Conservation (phyloP, 192 early-diverging fungal species). For the Paraglomus occultum region DNA sequence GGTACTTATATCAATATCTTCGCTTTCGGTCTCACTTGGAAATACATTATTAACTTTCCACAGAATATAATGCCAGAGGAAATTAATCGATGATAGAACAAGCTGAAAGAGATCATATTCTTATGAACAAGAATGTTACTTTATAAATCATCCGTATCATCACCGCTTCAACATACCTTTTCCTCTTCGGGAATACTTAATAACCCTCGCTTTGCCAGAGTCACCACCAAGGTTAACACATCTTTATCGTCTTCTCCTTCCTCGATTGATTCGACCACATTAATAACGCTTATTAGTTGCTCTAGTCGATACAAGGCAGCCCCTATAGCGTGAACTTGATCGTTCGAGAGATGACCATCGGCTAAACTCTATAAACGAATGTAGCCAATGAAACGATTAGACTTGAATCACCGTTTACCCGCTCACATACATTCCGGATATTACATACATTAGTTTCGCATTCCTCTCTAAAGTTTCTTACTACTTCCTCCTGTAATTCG, state of each 20-base stretch:
- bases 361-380: slow-evolving; percentile 29
- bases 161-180: not conserved
- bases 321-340: slow-evolving; percentile 33
- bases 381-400: not conserved
- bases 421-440: not conserved
- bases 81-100: slow-evolving; percentile 30
- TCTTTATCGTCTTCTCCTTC: slow-evolving; percentile 19
- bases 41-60: slow-evolving; percentile 33
- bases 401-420: not conserved
- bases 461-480: slow-evolving; percentile 31
- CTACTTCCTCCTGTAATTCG: slow-evolving; percentile 35
- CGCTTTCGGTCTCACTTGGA: not conserved
- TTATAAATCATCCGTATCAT: too few relatives aligned
- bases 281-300: slow-evolving; percentile 28
- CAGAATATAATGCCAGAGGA: slow-evolving; percentile 38
- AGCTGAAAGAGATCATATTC: slow-evolving; percentile 17
- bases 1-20: not conserved
- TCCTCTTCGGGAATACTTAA: slow-evolving; percentile 1
- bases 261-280: slow-evolving; percentile 31
- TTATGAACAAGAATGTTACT: too few relatives aligned
- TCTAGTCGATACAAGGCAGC: slow-evolving; percentile 33
- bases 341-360: slow-evolving; percentile 15
- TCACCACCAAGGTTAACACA: not conserved
- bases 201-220: slow-evolving; percentile 3
- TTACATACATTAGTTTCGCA: slow-evolving; percentile 33